Base-by-base conservation (phyloP, 1,139 yeast genomes). In the Yamadazyma triangularis region DNA sequence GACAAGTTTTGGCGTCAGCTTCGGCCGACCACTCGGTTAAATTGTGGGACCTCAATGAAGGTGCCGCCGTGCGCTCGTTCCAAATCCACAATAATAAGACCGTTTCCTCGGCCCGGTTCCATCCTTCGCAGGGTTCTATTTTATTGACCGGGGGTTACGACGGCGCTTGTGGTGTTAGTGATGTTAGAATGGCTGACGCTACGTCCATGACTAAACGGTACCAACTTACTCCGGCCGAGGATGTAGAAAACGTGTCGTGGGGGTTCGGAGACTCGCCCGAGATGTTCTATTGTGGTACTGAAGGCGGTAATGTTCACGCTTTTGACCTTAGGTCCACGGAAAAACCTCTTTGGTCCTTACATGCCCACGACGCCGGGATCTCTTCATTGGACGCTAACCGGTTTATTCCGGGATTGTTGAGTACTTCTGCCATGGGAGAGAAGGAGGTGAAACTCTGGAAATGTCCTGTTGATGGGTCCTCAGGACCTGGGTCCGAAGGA, bases 11-110 rank as follows among this genome's bases (percentile, higher is more conserved):
- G 40, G 95, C 94, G 14, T 87, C 96, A 11, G 87, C 96, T 2
- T 88, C 96, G 8, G 98, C 98, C 2, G 99, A 91, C 54, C 76
- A 79, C 38, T 91, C 98, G 1, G 85, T 93, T 30, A 91, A 93
- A 60, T 69, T 91, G 45, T 91, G 99, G 99, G 98, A 91, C 58
- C 68, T 91, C 51, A 73, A 77, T 45, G 69, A 69, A 25, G 88
- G 85, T 29, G 61, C 65, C 24, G 93, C 89, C 26, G 96, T 85
- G 9, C 73, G 87, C 44, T 79, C 88, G 4, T 60, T 81, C 48
- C 68, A 72, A 41, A 64, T 78, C 34, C 93, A 84, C 58, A 48
- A 49, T 26, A 73, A 74, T 34, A 85, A 82, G 49, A 85, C 88
- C 40, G 96, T 91, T 28, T 83, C 96, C 5, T 67, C 85, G 21